These are phyloP conservation scores for Prunus yedoensis DNA, from an alignment of 331 rosid species.

Conservation along the genomic window DNA sequence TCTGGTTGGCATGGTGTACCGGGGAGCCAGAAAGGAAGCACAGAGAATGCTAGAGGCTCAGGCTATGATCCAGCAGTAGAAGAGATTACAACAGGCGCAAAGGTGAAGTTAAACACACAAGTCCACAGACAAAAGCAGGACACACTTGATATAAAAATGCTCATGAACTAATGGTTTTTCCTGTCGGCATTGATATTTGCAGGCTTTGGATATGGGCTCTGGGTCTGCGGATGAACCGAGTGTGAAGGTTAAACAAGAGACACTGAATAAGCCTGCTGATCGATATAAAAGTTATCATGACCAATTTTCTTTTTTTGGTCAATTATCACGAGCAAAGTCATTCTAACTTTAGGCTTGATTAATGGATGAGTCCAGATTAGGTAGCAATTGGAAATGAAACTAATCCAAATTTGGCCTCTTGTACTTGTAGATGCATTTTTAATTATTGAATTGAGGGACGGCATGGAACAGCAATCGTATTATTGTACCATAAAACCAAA, in stretches of 20 bases:
- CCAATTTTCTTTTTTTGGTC: background rate
- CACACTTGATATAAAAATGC: background rate
- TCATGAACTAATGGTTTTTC: background rate
- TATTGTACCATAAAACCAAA: background rate
- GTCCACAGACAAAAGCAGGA: background rate
- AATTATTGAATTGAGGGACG: background rate
- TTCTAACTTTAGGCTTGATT: background rate
- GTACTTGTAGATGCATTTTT: background rate
- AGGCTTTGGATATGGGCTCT: conserved; percentile 64
- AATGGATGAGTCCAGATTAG: background rate
- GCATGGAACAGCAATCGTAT: background rate
- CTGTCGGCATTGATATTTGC: conserved; percentile 31
- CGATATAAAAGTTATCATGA: conserved; percentile 24
- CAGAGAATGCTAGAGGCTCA: conserved; percentile 45
- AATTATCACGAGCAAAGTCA: background rate
- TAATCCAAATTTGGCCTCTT: background rate
- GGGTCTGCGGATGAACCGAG: conserved; percentile 44
- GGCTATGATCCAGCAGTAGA: conserved; percentile 49
- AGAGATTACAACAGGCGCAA: conserved; percentile 44
- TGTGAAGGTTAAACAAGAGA: conserved; percentile 60
- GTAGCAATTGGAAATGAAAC: background rate
- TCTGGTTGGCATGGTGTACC: conserved; percentile 19
- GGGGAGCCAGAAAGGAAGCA: conserved; percentile 58
- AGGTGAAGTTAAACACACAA: conserved; percentile 48
- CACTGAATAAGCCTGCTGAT: conserved; percentile 48